Evolutionary conservation across 441 rosid species (phyloP).

Genomic region (Syzygium malaccense): DNA sequence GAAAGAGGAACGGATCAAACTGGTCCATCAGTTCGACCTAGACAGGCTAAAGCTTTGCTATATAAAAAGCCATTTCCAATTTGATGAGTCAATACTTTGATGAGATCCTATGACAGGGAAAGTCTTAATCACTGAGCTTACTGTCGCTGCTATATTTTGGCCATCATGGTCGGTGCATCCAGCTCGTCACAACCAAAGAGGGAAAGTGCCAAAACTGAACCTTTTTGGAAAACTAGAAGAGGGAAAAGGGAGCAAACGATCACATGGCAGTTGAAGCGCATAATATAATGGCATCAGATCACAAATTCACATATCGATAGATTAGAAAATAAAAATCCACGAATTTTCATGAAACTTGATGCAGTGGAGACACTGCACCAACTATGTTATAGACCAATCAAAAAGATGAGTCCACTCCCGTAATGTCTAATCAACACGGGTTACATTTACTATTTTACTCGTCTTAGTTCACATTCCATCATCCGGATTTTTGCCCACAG

Average conservation of each 20-base stretch:
- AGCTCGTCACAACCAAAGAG: background rate
- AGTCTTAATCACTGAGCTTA: background rate
- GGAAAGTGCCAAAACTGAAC: background rate
- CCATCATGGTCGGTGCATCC: background rate
- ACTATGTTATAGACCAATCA: background rate
- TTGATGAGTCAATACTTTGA: background rate
- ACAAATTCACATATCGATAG: background rate
- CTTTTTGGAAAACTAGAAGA: background rate
- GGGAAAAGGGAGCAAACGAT: background rate
- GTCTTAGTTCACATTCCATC: accelerated
- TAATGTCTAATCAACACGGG: background rate
- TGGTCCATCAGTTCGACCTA: background rate
- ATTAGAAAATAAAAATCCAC: background rate
- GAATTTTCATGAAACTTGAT: too few species aligned
- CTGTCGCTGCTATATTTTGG: background rate
- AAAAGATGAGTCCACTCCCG: background rate
- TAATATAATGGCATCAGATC: background rate
- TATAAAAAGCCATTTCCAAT: background rate
- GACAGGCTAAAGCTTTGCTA: background rate
- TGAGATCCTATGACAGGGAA: background rate
- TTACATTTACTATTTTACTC: background rate
- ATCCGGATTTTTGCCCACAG: too few species aligned
- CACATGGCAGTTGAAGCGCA: background rate
- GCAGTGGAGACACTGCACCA: background rate
- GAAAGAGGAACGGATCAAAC: background rate